Evolutionary conservation across 2,329 filamentous ascomycete species (phyloP).

Genomic region (Pseudogymnoascus sp.): DNA sequence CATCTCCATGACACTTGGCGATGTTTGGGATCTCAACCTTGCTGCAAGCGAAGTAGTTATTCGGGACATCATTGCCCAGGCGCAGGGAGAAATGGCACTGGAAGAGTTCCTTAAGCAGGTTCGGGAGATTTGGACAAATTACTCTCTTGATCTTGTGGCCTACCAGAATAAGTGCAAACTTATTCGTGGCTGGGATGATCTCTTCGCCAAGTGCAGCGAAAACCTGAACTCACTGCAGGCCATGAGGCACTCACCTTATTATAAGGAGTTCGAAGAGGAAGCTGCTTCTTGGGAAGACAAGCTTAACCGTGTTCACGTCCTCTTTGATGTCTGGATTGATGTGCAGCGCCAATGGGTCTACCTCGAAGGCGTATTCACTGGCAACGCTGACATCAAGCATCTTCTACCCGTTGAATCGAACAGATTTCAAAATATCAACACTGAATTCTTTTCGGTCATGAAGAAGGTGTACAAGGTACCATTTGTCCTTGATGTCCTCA

Average conservation of each 20-base stretch:
- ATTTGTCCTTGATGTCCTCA: slow-evolving; percentile 89
- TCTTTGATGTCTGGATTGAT: slow-evolving; percentile 99
- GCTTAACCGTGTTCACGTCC: slow-evolving; percentile 89
- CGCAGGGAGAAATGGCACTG: slow-evolving; percentile 94
- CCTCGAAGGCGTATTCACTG: slow-evolving; percentile 95
- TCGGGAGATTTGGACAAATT: slow-evolving; percentile 93
- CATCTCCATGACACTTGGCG: slow-evolving; percentile 90
- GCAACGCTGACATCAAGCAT: slow-evolving; percentile 98
- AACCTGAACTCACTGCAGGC: slow-evolving; percentile 95
- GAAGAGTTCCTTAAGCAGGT: slow-evolving; percentile 97
- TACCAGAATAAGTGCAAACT: slow-evolving; percentile 98
- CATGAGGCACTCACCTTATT: slow-evolving; percentile 98
- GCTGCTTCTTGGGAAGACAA: slow-evolving; percentile 97
- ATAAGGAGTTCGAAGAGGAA: slow-evolving; percentile 98
- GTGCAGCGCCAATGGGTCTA: slow-evolving; percentile 99
- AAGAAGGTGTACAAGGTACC: slow-evolving; percentile 98
- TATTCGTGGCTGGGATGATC: slow-evolving; percentile 94
- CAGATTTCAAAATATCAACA: slow-evolving; percentile 98
- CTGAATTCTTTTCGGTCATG: slow-evolving; percentile 97
- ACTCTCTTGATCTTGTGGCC: slow-evolving; percentile 85
- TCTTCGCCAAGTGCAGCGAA: slow-evolving; percentile 97
- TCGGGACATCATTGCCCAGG: slow-evolving; percentile 87
- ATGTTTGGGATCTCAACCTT: slow-evolving; percentile 96
- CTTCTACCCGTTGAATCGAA: slow-evolving; percentile 92
- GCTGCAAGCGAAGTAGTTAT: slow-evolving; percentile 81